Percentiles rank a stretch among this genome's conserved stretches.
These are phyloP conservation scores for Colletotrichum tabaci DNA, from an alignment of 2,329 filamentous ascomycete genomes.

Conservation along the genomic window DNA sequence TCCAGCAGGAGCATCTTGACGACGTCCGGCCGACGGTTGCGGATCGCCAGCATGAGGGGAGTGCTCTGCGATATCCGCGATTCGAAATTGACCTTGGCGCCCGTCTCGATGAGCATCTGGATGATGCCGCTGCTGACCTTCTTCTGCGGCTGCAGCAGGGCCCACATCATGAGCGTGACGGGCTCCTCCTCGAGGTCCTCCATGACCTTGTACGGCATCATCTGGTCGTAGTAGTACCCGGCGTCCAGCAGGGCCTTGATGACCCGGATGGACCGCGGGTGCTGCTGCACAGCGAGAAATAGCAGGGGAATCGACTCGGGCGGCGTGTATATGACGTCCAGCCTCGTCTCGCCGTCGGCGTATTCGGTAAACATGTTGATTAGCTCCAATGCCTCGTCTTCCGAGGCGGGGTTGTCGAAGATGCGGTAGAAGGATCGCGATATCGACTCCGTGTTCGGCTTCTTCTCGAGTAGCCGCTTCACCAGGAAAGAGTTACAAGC, in stretches of 20 bases:
- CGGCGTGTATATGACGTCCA: constrained; percentile 66
- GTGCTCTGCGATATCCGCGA: constrained; percentile 67
- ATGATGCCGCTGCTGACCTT: constrained; percentile 72
- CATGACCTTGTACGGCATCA: constrained; percentile 59
- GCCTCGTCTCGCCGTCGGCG: constrained; percentile 60
- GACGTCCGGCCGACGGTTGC: constrained; percentile 68
- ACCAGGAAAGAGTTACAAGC: constrained; percentile 66
- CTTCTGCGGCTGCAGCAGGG: constrained; percentile 74
- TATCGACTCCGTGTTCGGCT: constrained; percentile 65
- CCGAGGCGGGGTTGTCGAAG: constrained; percentile 65
- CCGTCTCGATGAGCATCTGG: constrained; percentile 66
- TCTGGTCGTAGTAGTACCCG: constrained; percentile 73
- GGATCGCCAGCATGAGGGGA: constrained; percentile 73
- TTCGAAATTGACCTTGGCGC: constrained; percentile 72
- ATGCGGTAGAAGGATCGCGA: constrained; percentile 70
- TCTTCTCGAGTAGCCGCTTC: constrained; percentile 63
- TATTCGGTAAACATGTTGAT: constrained; percentile 68
- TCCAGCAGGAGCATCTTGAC: constrained; percentile 70
- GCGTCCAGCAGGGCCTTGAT: constrained; percentile 68
- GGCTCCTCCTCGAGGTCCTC: constrained; percentile 67
- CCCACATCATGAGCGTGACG: constrained; percentile 73
- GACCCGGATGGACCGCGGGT: constrained; percentile 69
- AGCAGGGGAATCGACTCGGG: constrained; percentile 63
- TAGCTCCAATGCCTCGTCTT: constrained; percentile 66
- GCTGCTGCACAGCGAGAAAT: constrained; percentile 67